These are phyloP conservation scores for Cyclanthera cordifolia DNA, from an alignment of 306 rosid genomes.

Conservation along the genomic window DNA sequence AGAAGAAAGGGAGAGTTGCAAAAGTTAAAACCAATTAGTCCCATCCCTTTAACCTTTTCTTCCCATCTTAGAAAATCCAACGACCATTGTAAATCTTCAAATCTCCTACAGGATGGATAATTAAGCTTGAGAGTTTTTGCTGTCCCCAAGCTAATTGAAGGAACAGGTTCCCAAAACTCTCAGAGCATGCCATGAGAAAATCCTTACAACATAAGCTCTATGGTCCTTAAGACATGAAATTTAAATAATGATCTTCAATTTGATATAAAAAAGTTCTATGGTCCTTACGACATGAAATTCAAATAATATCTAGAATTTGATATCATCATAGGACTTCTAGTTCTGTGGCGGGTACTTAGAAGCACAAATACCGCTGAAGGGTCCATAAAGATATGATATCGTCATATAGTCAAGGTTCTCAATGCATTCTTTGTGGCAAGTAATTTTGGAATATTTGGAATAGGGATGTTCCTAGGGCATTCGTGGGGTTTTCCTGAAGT, in stretches of 20 bases:
- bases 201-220: neutral
- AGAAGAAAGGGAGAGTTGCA: neutral
- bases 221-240: neutral
- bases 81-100: neutral
- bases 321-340: neutral
- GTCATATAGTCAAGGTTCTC: neutral
- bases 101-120: neutral
- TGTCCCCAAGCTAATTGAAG: neutral
- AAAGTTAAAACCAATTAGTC: neutral
- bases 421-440: neutral
- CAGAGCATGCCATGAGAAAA: neutral
- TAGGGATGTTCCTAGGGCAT: neutral
- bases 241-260: neutral
- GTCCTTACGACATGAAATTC: neutral
- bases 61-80: neutral
- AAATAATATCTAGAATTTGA: neutral
- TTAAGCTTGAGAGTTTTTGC: neutral
- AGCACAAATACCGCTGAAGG: neutral
- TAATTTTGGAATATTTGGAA: neutral
- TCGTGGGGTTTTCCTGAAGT: neutral
- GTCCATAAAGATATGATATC: neutral
- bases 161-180: neutral
- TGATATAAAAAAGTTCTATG: neutral
- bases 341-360: neutral
- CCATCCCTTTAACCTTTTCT: neutral